These are phyloP conservation scores for Trichoderma erinaceum DNA, from an alignment of 495 filamentous ascomycete genomes.

Conservation along the genomic window DNA sequence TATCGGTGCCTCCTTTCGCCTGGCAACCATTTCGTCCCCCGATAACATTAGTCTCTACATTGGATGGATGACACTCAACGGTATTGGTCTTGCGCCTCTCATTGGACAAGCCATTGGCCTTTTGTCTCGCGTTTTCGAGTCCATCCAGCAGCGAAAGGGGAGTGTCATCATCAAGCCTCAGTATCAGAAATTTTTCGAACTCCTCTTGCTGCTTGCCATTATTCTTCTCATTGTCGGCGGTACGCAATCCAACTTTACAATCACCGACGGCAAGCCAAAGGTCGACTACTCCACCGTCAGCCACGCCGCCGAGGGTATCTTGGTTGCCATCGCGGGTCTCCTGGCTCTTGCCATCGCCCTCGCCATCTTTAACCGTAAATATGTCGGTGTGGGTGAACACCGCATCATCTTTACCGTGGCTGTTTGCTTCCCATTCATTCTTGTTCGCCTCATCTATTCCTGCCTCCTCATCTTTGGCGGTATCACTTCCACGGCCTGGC, in stretches of 20 bases:
- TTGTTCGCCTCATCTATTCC: slow-evolving; percentile 33
- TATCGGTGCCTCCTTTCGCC: slow-evolving; percentile 28
- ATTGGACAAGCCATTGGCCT: slow-evolving; percentile 28
- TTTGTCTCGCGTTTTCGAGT: slow-evolving; percentile 25
- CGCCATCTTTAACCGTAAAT: slow-evolving; percentile 22
- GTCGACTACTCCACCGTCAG: slow-evolving; percentile 17
- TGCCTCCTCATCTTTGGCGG: slow-evolving; percentile 24
- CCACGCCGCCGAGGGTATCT: slow-evolving; percentile 25
- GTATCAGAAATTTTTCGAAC: slow-evolving; percentile 23
- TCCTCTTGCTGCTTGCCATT: slow-evolving; percentile 26
- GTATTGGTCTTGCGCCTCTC: slow-evolving; percentile 30
- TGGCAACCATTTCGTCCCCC: slow-evolving; percentile 31
- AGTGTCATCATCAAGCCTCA: slow-evolving; percentile 23
- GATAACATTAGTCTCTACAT: slow-evolving; percentile 25
- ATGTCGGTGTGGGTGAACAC: slow-evolving; percentile 29
- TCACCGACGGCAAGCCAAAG: slow-evolving; percentile 19
- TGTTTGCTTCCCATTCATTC: slow-evolving; percentile 32
- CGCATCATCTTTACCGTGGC: slow-evolving; percentile 29
- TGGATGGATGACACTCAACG: slow-evolving; percentile 27
- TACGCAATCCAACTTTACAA: slow-evolving; percentile 13
- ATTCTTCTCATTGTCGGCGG: slow-evolving; percentile 32
- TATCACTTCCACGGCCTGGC: slow-evolving; percentile 24
- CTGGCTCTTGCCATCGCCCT: slow-evolving; percentile 22
- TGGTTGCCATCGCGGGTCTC: slow-evolving; percentile 27
- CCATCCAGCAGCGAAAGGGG: slow-evolving; percentile 17